Evolutionary conservation across 2,329 filamentous ascomycete genomes (phyloP), one percentile per base, ranked within the genome.

Genomic region (Tolypocladium tundrense): DNA sequence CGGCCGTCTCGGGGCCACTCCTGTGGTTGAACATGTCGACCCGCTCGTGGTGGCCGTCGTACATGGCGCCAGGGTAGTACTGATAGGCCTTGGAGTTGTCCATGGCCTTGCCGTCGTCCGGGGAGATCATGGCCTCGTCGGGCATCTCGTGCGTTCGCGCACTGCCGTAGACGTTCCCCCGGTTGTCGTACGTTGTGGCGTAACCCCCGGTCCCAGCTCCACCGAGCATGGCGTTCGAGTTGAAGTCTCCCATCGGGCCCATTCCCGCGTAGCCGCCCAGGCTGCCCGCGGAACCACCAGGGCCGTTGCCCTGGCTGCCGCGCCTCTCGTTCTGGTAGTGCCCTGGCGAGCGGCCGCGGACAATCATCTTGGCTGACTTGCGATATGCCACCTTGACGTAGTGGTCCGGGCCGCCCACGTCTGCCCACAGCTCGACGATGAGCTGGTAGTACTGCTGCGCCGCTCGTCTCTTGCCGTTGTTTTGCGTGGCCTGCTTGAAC

Each of bases 371-470:
- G 59, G 87, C 85, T 7, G 89, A 93, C 66, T 88, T 85, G 53
- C 82, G 81, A 58, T 84, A 83, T 4, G 88, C 89, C 55, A 94
- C 78, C 67, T 88, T 87, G 65, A 91, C 75, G 74, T 81, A 91
- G 39, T 82, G 79, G 1, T 83, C 79, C 21, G 63, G 68, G 59
- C 58, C 68, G 2, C 83, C 79, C 9, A 90, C 75, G 62, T 92
- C 86, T 9, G 83, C 90, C 72, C 85, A 90, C 1, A 95, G 82
- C 69, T 96, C 91, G 4, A 96, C 87, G 52, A 95, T 83, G n/a
- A 97, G 79, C 66, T 94, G 90, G 67, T 95, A 96, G 71, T 91
- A 96, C 66, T 96, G 92, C 68, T 97, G 91, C 21, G 91, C 90
- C 1, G 91, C 91, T 58, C 92, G 81, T 64, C 92, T 82, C 71